phyloP scores from a whole-genome alignment of 2,329 filamentous ascomycete genomes.

The Calonectria montana region DNA sequence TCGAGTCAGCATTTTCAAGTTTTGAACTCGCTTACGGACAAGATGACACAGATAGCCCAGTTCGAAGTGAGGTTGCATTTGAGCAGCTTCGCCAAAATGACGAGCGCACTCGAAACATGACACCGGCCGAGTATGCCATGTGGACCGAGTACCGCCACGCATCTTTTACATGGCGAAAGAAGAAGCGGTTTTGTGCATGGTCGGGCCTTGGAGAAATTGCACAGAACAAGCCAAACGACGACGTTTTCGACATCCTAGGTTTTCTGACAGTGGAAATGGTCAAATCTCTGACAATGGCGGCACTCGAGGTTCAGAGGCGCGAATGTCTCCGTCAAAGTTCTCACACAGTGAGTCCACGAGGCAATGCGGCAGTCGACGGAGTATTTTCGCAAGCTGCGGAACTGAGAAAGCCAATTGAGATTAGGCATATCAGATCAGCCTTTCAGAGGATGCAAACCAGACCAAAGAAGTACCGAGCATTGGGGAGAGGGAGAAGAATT shows the following conservation, averaged over 20 bases:
- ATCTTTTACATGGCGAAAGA: constrained; percentile 96
- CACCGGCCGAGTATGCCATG: constrained; percentile 94
- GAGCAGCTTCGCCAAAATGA: not conserved
- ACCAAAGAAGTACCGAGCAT: not conserved
- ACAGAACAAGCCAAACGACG: not conserved
- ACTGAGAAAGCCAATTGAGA: not conserved
- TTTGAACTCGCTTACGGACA: not conserved
- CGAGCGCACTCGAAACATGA: constrained; percentile 76
- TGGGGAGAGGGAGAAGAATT: not conserved
- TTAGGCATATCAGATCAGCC: not conserved
- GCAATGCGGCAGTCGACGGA: not conserved
- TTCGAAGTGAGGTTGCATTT: not conserved
- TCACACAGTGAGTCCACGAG: not conserved
- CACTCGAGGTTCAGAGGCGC: not conserved
- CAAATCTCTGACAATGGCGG: not conserved
- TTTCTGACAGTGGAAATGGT: not conserved
- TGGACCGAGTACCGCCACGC: constrained; percentile 98
- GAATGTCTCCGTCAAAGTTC: not conserved
- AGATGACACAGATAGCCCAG: not conserved
- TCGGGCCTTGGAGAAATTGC: constrained; percentile 88
- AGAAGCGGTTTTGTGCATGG: constrained; percentile 96
- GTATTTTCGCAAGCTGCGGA: not conserved
- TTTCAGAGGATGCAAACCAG: not conserved
- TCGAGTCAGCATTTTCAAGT: not conserved
- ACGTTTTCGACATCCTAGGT: not conserved